Conservation (phyloP, 192 early-diverging fungal genomes). For the Mortierella claussenii region DNA sequence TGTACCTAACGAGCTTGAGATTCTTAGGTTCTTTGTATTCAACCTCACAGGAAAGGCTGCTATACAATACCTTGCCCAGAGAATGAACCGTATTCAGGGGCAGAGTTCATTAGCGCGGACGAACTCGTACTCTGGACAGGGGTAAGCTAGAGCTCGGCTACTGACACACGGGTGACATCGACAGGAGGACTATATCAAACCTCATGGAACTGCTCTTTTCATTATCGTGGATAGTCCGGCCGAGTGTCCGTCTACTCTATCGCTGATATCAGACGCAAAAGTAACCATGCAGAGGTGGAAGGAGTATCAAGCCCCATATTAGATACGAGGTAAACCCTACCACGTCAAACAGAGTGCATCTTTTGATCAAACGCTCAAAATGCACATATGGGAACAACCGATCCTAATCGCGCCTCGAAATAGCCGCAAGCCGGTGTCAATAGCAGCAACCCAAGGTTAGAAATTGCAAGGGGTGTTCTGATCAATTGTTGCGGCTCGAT, state of each 20-base stretch:
- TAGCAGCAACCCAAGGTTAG: too few species aligned
- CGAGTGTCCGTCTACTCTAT: conserved; percentile 27
- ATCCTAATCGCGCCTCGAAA: too few species aligned
- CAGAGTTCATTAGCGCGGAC: conserved; percentile 42
- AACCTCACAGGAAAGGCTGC: conserved; percentile 21
- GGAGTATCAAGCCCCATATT: background rate
- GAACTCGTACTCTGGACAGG: conserved; percentile 55
- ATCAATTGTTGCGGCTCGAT: too few species aligned
- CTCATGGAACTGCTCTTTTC: background rate
- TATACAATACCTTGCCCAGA: conserved; percentile 23
- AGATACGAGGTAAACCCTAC: conserved; percentile 7
- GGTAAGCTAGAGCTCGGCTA: conserved; percentile 51
- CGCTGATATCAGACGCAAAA: background rate
- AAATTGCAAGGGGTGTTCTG: too few species aligned
- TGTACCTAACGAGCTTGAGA: background rate
- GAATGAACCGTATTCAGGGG: conserved; percentile 47
- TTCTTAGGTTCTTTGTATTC: conserved; percentile 31
- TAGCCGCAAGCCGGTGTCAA: too few species aligned
- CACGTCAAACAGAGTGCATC: too few species aligned
- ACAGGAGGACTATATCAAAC: background rate
- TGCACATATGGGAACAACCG: too few species aligned
- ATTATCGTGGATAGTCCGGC: conserved; percentile 14
- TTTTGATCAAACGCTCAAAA: too few species aligned
- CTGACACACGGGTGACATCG: background rate
- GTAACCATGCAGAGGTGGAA: background rate